Conservation (phyloP, 805 yeast species). For the Teunomyces cretensis region DNA sequence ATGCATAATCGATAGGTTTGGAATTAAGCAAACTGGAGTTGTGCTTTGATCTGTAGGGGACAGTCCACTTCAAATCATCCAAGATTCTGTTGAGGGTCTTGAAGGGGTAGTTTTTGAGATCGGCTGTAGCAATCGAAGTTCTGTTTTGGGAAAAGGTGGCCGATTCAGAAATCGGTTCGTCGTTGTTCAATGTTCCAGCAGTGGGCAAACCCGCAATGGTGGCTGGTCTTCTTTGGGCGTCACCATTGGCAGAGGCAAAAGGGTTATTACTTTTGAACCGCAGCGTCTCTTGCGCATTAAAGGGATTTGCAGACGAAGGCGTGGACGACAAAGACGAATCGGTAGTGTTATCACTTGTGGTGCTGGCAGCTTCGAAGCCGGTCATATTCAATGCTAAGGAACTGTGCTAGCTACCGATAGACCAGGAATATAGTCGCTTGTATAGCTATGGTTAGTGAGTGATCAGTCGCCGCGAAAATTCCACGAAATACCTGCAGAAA, state of each 20-base stretch:
- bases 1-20: constrained; percentile 39
- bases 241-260: background rate
- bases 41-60: constrained; percentile 12
- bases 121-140: background rate
- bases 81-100: constrained; percentile 68
- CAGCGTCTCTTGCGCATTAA: background rate
- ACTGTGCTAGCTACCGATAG: background rate
- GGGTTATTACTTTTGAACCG: constrained; percentile 12
- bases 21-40: constrained; percentile 23
- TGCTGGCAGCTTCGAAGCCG: background rate
- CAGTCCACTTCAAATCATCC: constrained; percentile 51
- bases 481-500: background rate
- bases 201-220: background rate
- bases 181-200: background rate
- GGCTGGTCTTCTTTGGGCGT: background rate
- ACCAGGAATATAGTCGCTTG: background rate
- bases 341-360: background rate
- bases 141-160: background rate
- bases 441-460: background rate
- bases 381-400: background rate
- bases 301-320: background rate
- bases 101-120: constrained; percentile 30
- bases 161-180: background rate
- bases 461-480: background rate
- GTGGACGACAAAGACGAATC: background rate